Conservation (phyloP, 495 filamentous ascomycete genomes). For the Haplographium delicatum region DNA sequence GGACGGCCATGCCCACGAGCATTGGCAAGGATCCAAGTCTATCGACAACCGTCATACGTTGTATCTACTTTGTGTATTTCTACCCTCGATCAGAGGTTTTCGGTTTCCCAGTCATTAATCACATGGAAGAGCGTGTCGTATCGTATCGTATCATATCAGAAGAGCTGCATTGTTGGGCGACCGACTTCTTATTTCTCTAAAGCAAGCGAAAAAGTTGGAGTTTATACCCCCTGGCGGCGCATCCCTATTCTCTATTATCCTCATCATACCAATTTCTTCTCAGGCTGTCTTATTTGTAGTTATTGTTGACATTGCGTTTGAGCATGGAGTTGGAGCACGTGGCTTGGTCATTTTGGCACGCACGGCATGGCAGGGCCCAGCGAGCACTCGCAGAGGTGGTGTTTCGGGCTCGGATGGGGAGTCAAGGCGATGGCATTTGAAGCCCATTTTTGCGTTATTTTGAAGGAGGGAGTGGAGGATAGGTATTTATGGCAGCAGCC, state of each 20-base stretch:
- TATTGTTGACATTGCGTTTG: conserved; percentile 8
- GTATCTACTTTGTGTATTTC: conserved; percentile 21
- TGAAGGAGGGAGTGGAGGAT: conserved; percentile 23
- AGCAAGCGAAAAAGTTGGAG: too few species aligned
- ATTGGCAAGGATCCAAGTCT: neutral
- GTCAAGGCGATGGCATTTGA: conserved; percentile 9
- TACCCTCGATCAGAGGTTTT: neutral
- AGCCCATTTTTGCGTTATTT: conserved; percentile 16
- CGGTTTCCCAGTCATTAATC: neutral
- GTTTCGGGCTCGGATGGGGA: neutral
- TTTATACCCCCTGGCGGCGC: conserved; percentile 15
- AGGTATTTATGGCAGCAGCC: neutral
- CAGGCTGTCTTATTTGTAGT: neutral
- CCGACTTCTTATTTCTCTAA: conserved; percentile 4
- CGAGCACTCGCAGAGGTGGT: too few species aligned
- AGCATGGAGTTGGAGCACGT: conserved; percentile 8
- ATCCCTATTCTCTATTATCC: conserved; percentile 1
- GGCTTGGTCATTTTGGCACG: neutral
- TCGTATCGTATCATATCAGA: neutral
- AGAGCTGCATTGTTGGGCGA: conserved; percentile 10
- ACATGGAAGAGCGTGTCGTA: neutral
- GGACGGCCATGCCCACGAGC: neutral
- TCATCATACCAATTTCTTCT: conserved; percentile 3
- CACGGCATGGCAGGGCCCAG: too few species aligned
- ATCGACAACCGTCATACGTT: neutral